A percentile compares a stretch with the other conserved stretches of the same genome.
Evolutionary conservation across 2,329 filamentous ascomycete genomes (phyloP).

Genomic region (Talaromyces rugulosus): DNA sequence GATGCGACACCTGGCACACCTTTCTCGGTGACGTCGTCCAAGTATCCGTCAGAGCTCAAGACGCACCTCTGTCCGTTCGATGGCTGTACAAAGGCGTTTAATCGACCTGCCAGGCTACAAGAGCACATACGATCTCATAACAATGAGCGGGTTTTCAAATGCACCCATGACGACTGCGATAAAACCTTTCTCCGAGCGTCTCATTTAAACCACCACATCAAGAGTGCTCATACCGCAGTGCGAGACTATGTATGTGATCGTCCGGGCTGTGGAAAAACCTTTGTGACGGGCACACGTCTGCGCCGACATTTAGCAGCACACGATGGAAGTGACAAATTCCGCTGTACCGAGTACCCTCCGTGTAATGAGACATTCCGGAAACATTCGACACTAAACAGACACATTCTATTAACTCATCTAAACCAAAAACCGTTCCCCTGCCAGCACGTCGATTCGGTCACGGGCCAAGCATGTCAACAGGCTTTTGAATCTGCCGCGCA

Average conservation of each 20-base stretch:
- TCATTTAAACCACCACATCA: slow-evolving; percentile 80
- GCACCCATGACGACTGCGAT: slow-evolving; percentile 64
- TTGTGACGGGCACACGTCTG: slow-evolving; percentile 74
- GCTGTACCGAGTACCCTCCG: slow-evolving; percentile 64
- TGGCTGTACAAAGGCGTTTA: slow-evolving; percentile 77
- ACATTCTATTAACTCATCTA: slow-evolving; percentile 73
- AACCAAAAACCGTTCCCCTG: slow-evolving; percentile 69
- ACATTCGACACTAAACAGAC: slow-evolving; percentile 77
- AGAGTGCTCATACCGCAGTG: slow-evolving; percentile 71
- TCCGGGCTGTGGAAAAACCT: slow-evolving; percentile 71
- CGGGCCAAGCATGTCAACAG: slow-evolving; percentile 56
- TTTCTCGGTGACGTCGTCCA: slow-evolving; percentile 45
- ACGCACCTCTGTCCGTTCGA: slow-evolving; percentile 71
- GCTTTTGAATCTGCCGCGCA: slow-evolving; percentile 71
- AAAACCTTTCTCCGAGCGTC: slow-evolving; percentile 85
- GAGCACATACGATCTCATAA: slow-evolving; percentile 81
- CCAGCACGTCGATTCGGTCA: slow-evolving; percentile 50
- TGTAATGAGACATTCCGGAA: slow-evolving; percentile 82
- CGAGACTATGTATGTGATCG: slow-evolving; percentile 68
- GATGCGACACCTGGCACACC: slow-evolving; percentile 50
- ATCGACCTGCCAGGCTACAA: slow-evolving; percentile 74
- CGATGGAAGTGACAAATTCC: slow-evolving; percentile 69
- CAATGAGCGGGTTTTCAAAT: slow-evolving; percentile 76
- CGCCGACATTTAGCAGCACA: slow-evolving; percentile 75
- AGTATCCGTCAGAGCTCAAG: slow-evolving; percentile 65